Evolutionary conservation across 352 stramenopile genomes (phyloP).

Genomic region (Globisporangium parvum): DNA sequence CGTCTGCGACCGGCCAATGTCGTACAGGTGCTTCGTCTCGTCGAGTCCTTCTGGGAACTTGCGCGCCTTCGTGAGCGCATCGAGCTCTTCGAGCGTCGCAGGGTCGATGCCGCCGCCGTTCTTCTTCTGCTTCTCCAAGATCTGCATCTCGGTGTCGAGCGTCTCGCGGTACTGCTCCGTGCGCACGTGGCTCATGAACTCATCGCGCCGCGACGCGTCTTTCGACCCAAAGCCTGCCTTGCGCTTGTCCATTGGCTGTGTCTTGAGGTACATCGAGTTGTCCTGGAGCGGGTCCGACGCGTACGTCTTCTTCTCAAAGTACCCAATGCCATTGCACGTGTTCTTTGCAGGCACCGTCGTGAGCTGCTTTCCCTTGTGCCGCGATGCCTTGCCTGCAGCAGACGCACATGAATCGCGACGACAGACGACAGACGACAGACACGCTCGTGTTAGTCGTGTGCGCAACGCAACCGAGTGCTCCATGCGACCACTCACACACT

Average conservation of each 20-base stretch:
- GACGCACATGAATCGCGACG: neutral
- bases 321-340: constrained; percentile 75
- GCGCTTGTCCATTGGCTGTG: constrained; percentile 77
- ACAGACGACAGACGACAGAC: constrained; percentile 3
- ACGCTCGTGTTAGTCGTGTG: neutral
- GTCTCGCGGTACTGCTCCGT: constrained; percentile 88
- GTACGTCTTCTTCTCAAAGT: constrained; percentile 86
- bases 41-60: constrained; percentile 65
- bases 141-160: constrained; percentile 79
- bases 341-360: constrained; percentile 65
- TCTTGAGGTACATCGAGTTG: constrained; percentile 85
- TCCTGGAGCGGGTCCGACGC: constrained; percentile 82
- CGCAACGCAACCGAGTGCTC: too few species aligned
- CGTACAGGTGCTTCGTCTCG: constrained; percentile 76
- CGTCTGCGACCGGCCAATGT: constrained; percentile 70
- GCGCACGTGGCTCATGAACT: constrained; percentile 89
- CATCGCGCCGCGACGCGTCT: constrained; percentile 84
- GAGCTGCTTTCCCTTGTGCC: constrained; percentile 76
- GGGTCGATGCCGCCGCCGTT: constrained; percentile 15
- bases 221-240: constrained; percentile 90
- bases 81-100: constrained; percentile 32
- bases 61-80: constrained; percentile 37
- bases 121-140: constrained; percentile 67
- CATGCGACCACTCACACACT: too few species aligned
- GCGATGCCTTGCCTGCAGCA: constrained; percentile 46